Evolutionary conservation across 1,284 basidiomycete genomes (phyloP), one percentile per base, ranked within the genome.

Genomic region (Moesziomyces globuligerus): DNA sequence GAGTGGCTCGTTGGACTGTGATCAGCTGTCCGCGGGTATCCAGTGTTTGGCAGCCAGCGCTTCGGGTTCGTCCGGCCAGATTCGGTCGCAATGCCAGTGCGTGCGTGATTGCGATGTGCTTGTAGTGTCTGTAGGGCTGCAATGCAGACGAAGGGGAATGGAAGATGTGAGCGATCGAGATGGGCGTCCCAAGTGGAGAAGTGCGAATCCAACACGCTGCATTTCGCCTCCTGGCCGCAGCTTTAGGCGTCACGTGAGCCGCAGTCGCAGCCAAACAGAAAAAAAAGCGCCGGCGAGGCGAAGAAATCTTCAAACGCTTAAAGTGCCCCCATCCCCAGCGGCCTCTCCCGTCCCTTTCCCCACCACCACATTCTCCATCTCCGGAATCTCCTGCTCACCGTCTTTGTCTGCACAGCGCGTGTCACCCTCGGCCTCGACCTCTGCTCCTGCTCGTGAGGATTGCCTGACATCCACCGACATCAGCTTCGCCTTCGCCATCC

Each of bases 221-320:
- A 21, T 32, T 32, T 15, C 29, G 38, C 48, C 38, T n/a, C n/a
- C n/a, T 43, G 29, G 29, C 46, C 41, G 17, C 36, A 41, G 18
- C 34, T 20, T 10, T 11, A 6, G 32, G 37, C 45, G 55, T 66
- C 62, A 67, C 64, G 64, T 67, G 64, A 55, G 48, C 28, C 55
- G 26, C 13, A 42, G 32, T 36, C 15, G 3, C 6, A n/a, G 39
- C n/a, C 7, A 18, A n/a, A 17, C 25, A 39, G 25, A 48, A 47
- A 47, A 52, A 43, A 18, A 25, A 55, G 29, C 13, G 11, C 10
- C 29, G 11, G 17, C 6, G 29, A 32, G 4, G 29, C 29, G 13
- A 46, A 50, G 39, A 44, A 39, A 26, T n/a, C n/a, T n/a, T n/a
- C n/a, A 38, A 17, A 26, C 29, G 26, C n/a, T 39, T 45, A 41